Evolutionary conservation across 2,329 filamentous ascomycete genomes (phyloP).

Genomic region (Cladosporium sp.): DNA sequence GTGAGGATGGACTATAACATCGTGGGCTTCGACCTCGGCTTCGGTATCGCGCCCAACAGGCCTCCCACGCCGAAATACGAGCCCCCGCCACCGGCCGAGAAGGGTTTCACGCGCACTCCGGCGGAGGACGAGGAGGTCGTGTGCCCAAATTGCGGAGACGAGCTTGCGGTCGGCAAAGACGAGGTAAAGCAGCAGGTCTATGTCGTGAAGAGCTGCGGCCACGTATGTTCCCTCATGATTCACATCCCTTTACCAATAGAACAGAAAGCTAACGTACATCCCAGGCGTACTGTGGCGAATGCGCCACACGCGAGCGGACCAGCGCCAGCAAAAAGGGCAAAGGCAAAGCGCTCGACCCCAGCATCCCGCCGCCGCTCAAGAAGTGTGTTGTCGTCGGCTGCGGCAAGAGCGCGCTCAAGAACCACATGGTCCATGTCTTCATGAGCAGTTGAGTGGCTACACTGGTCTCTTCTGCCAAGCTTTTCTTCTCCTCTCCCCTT

Average conservation of each 20-base stretch:
- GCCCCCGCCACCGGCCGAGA: slow-evolving; percentile 56
- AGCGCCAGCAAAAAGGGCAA: slow-evolving; percentile 29
- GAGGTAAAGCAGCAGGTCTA: slow-evolving; percentile 77
- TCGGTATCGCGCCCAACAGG: slow-evolving; percentile 21
- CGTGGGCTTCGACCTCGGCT: slow-evolving; percentile 40
- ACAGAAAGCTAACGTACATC: not conserved
- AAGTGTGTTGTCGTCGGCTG: slow-evolving; percentile 42
- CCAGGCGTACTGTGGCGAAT: slow-evolving; percentile 50
- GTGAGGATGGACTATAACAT: slow-evolving; percentile 32
- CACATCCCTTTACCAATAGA: not conserved
- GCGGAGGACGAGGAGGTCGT: slow-evolving; percentile 66
- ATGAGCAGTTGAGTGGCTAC: slow-evolving; percentile 20
- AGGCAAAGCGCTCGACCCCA: slow-evolving; percentile 30
- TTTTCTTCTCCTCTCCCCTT: not conserved
- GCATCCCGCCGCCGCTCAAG: slow-evolving; percentile 35
- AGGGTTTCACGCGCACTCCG: slow-evolving; percentile 77
- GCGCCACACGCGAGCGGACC: slow-evolving; percentile 32
- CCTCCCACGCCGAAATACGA: slow-evolving; percentile 48
- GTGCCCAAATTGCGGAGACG: slow-evolving; percentile 80
- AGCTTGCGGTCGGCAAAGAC: slow-evolving; percentile 68
- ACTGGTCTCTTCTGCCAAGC: not conserved
- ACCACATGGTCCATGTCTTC: slow-evolving; percentile 23
- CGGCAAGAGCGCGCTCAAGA: slow-evolving; percentile 29
- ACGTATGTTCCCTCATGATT: slow-evolving; percentile 55
- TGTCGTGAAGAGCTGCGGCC: slow-evolving; percentile 84